Evolutionary conservation across 2,329 filamentous ascomycete species (phyloP).

Genomic region (Elsinoe fawcettii): DNA sequence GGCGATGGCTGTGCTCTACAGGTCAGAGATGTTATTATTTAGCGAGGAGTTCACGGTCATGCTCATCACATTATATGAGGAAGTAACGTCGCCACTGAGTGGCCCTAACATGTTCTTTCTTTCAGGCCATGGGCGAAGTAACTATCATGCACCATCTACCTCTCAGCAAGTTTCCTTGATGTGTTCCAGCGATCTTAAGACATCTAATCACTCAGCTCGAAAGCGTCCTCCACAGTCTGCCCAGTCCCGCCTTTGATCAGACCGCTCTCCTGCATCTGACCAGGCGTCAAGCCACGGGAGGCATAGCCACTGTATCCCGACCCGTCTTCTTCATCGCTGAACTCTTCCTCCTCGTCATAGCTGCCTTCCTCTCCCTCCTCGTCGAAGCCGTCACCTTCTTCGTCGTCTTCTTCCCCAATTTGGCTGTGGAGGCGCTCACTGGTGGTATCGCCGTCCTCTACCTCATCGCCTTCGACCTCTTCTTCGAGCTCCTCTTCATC

Average conservation of each 20-base stretch:
- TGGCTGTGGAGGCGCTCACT: neutral
- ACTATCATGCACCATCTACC: neutral
- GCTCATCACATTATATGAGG: neutral
- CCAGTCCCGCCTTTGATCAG: slow-evolving; percentile 20
- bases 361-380: neutral
- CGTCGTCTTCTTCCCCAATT: neutral
- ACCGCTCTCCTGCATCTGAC: slow-evolving; percentile 14
- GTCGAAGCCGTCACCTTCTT: slow-evolving; percentile 7
- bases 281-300: slow-evolving; percentile 4
- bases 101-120: neutral
- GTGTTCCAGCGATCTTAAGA: neutral
- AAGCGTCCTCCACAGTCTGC: slow-evolving; percentile 18
- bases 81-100: neutral
- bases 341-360: slow-evolving; percentile 3
- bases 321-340: neutral
- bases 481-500: slow-evolving; percentile 4
- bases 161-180: neutral
- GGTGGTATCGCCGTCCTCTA: neutral
- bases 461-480: neutral
- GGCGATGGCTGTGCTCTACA: no score
- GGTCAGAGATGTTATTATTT: no score
- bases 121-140: neutral
- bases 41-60: neutral
- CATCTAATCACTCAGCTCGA: slow-evolving; percentile 19
- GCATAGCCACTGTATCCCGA: neutral